Evolutionary conservation across 352 stramenopile genomes (phyloP).

Genomic region (Pythium utonaiense): DNA sequence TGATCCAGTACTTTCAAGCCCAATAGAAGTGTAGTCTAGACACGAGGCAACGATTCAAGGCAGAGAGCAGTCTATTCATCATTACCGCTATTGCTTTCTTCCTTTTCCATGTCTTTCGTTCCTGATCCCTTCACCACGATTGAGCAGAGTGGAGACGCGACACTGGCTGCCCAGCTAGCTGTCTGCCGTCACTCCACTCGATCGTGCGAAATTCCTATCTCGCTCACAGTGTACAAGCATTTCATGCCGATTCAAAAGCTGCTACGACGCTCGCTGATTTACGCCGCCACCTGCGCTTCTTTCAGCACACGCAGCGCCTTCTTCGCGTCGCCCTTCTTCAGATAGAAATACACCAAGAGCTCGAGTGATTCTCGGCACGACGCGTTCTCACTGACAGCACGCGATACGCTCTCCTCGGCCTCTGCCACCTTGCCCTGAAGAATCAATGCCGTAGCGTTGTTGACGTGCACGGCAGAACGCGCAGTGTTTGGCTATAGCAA

Average conservation of each 20-base stretch:
- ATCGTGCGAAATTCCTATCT: slow-evolving; percentile 20
- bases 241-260: slow-evolving; percentile 11
- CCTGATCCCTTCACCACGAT: not conserved
- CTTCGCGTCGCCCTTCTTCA: slow-evolving; percentile 88
- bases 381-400: slow-evolving; percentile 74
- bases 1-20: no score
- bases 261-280: not conserved
- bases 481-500: slow-evolving; percentile 46
- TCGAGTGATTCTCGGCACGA: slow-evolving; percentile 82
- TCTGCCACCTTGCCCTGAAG: slow-evolving; percentile 69
- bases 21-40: no score
- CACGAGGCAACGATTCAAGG: not conserved
- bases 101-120: slow-evolving; percentile 5
- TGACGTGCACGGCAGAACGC: slow-evolving; percentile 79
- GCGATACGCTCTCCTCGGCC: slow-evolving; percentile 81
- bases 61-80: slow-evolving; percentile 27
- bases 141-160: no score
- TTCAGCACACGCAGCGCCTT: slow-evolving; percentile 85
- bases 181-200: not conserved
- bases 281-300: slow-evolving; percentile 64
- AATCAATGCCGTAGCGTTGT: slow-evolving; percentile 78
- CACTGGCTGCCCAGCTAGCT: not conserved
- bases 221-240: slow-evolving; percentile 26
- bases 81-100: slow-evolving; percentile 14
- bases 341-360: slow-evolving; percentile 83